Conservation (phyloP, 148 eudicot species). For the Chenopodium berlandieri region DNA sequence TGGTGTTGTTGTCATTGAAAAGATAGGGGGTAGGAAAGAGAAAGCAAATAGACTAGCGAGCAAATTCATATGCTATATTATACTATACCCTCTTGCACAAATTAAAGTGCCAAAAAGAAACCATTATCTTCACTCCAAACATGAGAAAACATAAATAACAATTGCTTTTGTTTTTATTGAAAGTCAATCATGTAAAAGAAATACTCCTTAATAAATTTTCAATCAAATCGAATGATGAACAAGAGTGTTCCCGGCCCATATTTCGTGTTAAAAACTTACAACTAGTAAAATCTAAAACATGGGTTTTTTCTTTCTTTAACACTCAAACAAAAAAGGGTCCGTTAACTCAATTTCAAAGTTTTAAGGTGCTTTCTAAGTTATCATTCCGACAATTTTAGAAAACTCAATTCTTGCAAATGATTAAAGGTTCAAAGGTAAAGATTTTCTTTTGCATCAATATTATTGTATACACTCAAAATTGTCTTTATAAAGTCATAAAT, state of each 20-base stretch:
- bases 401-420: too few species aligned
- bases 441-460: too few species aligned
- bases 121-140: not conserved
- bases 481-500: too few species aligned
- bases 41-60: conserved; percentile 10
- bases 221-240: not conserved
- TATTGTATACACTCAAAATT: too few species aligned
- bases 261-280: too few species aligned
- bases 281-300: too few species aligned
- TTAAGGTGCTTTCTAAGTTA: too few species aligned
- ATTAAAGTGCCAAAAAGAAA: not conserved
- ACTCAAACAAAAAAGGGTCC: too few species aligned
- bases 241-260: not conserved
- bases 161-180: not conserved
- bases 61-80: not conserved
- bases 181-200: conserved; percentile 1
- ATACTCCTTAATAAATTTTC: not conserved
- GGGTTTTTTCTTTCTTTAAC: too few species aligned
- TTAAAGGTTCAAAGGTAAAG: too few species aligned
- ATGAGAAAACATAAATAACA: conserved; percentile 7
- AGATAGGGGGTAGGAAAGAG: conserved; percentile 17
- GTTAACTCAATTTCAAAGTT: too few species aligned
- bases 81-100: not conserved
- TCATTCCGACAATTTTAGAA: too few species aligned
- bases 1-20: conserved; percentile 25